These are phyloP conservation scores for Dictyophora rubrovolvata DNA, from an alignment of 768 basidiomycete genomes.

Conservation along the genomic window DNA sequence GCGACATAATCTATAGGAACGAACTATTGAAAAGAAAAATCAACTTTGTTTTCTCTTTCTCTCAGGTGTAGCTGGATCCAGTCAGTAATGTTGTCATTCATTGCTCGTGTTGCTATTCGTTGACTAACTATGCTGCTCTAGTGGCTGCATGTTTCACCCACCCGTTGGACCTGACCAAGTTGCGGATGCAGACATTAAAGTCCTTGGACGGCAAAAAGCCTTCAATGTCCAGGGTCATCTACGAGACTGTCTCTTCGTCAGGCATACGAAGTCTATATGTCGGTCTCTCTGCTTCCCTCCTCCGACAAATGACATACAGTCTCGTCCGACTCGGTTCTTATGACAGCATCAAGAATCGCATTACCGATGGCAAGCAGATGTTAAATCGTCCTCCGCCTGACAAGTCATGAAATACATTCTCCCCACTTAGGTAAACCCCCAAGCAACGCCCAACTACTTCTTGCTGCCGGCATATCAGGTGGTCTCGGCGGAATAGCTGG, in stretches of 20 bases:
- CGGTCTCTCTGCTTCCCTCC: conserved; percentile 70
- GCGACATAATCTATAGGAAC: neutral
- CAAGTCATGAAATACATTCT: conserved; percentile 11
- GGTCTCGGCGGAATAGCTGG: conserved; percentile 76
- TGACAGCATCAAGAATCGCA: conserved; percentile 57
- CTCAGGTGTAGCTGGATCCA: conserved; percentile 26
- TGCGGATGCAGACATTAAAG: conserved; percentile 74
- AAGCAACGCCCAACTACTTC: conserved; percentile 44
- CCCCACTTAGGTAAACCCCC: conserved; percentile 24
- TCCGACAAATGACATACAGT: conserved; percentile 89
- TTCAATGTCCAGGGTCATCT: conserved; percentile 57
- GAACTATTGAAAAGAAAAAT: neutral
- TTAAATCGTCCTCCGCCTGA: neutral
- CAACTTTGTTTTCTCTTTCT: neutral
- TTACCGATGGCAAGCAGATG: conserved; percentile 18
- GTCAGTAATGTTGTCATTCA: conserved; percentile 53
- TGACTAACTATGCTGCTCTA: conserved; percentile 43
- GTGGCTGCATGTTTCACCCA: conserved; percentile 79
- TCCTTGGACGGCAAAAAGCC: conserved; percentile 38
- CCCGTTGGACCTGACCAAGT: conserved; percentile 79
- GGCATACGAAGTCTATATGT: conserved; percentile 71
- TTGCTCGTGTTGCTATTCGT: conserved; percentile 78
- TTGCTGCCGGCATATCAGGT: conserved; percentile 64
- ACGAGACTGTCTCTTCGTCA: conserved; percentile 50
- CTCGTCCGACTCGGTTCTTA: conserved; percentile 77